Conservation (phyloP, 257 asterid species). For the Avicennia marina region DNA sequence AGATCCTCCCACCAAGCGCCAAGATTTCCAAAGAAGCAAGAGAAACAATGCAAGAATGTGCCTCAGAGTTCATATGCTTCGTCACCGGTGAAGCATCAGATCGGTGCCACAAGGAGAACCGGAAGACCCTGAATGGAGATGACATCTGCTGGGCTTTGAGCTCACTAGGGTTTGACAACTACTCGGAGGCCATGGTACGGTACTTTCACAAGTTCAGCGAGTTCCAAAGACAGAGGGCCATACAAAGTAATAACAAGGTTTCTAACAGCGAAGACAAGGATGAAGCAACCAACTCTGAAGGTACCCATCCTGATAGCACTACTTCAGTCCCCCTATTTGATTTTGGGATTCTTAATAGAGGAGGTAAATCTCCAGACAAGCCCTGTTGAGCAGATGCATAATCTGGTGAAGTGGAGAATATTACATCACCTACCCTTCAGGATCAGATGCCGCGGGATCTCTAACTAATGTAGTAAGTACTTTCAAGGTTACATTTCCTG, state of each 20-base stretch:
- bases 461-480: not conserved
- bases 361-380: not conserved
- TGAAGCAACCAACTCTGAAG: not conserved
- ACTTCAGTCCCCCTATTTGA: not conserved
- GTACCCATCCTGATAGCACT: not conserved
- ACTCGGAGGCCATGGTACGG: slow-evolving; percentile 35
- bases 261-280: slow-evolving; percentile 24
- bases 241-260: slow-evolving; percentile 4
- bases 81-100: slow-evolving; percentile 61
- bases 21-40: slow-evolving; percentile 63
- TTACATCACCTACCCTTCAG: not conserved
- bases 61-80: slow-evolving; percentile 60
- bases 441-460: too few relatives aligned
- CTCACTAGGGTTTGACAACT: slow-evolving; percentile 53
- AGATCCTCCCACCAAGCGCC: slow-evolving; percentile 46
- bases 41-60: slow-evolving; percentile 61
- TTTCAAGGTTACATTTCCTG: not conserved
- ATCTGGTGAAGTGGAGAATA: not conserved
- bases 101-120: slow-evolving; percentile 53
- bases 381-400: not conserved
- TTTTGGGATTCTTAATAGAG: slow-evolving; percentile 15
- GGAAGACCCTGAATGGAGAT: slow-evolving; percentile 61
- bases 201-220: slow-evolving; percentile 43
- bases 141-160: slow-evolving; percentile 57
- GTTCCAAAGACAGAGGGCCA: slow-evolving; percentile 32